phyloP scores from a whole-genome alignment of 345 rosid species.

The Acer negundo region DNA sequence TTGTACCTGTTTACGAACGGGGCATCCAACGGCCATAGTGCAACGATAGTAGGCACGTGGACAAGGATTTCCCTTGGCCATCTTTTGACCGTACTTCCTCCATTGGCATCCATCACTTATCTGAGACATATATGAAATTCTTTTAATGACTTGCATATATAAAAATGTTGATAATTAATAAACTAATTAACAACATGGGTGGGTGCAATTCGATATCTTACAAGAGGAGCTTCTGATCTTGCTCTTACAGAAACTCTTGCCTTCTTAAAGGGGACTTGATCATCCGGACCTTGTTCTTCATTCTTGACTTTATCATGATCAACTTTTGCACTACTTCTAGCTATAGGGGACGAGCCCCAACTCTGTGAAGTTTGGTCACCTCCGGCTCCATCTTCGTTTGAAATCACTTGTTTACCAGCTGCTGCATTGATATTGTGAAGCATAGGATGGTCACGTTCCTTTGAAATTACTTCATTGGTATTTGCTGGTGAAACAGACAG shows the following conservation, averaged over 20 bases:
- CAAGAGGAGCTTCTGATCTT: constrained; percentile 60
- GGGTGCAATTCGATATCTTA: constrained; percentile 13
- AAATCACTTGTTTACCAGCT: constrained; percentile 25
- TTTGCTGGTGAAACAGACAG: constrained; percentile 33
- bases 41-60: constrained; percentile 98
- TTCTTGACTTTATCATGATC: constrained; percentile 37
- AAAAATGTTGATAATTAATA: no score
- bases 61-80: constrained; percentile 87
- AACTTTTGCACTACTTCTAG: constrained; percentile 31
- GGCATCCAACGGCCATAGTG: constrained; percentile 71
- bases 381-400: constrained; percentile 37
- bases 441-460: constrained; percentile 30
- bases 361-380: constrained; percentile 44
- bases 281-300: constrained; percentile 49
- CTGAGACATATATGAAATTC: constrained; percentile 28
- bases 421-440: background rate
- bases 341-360: constrained; percentile 43
- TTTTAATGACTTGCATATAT: background rate
- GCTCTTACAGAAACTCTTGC: constrained; percentile 59
- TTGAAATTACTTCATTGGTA: constrained; percentile 36
- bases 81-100: constrained; percentile 96
- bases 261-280: constrained; percentile 48
- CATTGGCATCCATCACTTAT: constrained; percentile 91
- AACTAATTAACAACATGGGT: no score
- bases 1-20: constrained; percentile 94